Percentiles rank a stretch among this genome's conserved stretches.
Conservation (phyloP, 306 rosid genomes). For the Rosa chinensis region DNA sequence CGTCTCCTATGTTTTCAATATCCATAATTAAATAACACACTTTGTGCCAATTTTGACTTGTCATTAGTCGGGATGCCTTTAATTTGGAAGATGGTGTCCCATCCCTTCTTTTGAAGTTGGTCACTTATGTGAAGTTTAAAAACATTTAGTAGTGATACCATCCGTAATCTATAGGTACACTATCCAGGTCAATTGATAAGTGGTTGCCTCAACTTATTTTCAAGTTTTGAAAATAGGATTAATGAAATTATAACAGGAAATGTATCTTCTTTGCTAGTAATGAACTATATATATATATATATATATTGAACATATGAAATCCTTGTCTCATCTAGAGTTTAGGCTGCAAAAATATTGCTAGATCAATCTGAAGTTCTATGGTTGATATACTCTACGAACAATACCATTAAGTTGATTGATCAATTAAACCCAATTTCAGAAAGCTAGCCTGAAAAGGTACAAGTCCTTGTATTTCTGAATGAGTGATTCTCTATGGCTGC, state of each 20-base stretch:
- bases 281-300: too few relatives aligned
- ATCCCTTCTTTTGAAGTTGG: not conserved
- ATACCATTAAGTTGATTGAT: not conserved
- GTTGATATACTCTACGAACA: not conserved
- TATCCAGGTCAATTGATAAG: not conserved
- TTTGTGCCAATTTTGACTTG: not conserved
- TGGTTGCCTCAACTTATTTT: not conserved
- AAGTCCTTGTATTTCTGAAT: not conserved
- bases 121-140: not conserved
- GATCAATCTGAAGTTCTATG: not conserved
- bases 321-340: not conserved
- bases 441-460: not conserved
- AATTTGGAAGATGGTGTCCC: not conserved
- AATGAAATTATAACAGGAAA: not conserved
- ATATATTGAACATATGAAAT: not conserved
- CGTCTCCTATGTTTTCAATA: not conserved
- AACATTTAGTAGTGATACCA: not conserved
- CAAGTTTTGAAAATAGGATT: not conserved
- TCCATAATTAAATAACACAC: not conserved
- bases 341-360: not conserved
- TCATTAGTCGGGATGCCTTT: not conserved
- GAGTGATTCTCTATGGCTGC: too few relatives aligned
- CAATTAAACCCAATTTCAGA: not conserved
- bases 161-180: not conserved
- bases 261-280: not conserved